These are phyloP conservation scores for Drechslerella coelobrocha DNA, from an alignment of 2,329 filamentous ascomycete genomes.

Conservation along the genomic window DNA sequence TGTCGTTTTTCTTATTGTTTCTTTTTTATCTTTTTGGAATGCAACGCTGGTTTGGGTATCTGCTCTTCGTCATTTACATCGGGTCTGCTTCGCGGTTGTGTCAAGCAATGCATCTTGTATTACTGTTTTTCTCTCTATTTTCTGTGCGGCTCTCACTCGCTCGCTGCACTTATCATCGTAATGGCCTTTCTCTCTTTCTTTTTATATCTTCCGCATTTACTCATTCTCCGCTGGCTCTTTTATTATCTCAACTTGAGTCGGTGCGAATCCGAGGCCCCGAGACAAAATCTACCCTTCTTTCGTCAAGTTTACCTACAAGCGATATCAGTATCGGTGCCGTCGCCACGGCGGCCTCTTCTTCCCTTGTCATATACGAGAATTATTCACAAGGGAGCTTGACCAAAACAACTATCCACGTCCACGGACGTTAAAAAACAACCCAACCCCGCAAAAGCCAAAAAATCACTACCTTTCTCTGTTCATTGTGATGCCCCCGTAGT, in stretches of 20 bases:
- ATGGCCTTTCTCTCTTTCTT: conserved; percentile 33
- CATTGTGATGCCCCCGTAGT: conserved; percentile 50
- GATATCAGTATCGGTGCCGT: conserved; percentile 7
- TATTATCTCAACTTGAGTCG: conserved; percentile 10
- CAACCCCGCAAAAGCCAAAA: conserved; percentile 11
- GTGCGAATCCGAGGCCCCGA: conserved; percentile 13
- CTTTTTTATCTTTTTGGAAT: conserved; percentile 16
- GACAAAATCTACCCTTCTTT: conserved; percentile 17
- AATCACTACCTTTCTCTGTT: conserved; percentile 31
- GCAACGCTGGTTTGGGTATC: conserved; percentile 48
- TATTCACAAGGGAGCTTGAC: conserved; percentile 6
- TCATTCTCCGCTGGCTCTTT: not conserved
- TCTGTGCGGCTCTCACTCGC: conserved; percentile 13
- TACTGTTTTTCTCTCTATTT: conserved; percentile 17
- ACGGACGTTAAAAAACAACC: not conserved
- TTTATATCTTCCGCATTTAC: conserved; percentile 6
- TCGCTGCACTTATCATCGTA: conserved; percentile 27
- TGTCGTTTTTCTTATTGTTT: conserved; percentile 6
- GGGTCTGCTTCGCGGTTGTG: conserved; percentile 44
- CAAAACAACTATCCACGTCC: conserved; percentile 6
- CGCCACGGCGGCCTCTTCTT: conserved; percentile 2
- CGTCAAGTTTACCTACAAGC: conserved; percentile 14
- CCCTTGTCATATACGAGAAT: conserved; percentile 30
- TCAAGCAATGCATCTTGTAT: conserved; percentile 50
- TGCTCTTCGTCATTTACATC: conserved; percentile 31